Evolutionary conservation across 257 asterid genomes (phyloP), one percentile per base, ranked within the genome.

Genomic region (Solanum phureja): DNA sequence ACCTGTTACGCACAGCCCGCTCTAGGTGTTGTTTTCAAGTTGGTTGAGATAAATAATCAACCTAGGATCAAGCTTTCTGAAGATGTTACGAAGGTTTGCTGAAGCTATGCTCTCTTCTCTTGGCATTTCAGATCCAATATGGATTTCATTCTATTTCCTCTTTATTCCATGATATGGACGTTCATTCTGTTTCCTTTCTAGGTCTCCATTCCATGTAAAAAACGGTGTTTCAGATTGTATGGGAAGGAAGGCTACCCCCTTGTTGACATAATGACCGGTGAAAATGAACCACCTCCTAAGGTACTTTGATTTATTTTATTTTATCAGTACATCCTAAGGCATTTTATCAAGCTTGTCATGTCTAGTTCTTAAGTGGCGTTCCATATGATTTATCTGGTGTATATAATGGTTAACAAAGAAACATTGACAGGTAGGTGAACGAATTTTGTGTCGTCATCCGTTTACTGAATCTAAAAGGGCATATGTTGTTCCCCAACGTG

Each of bases 131-230:
- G 44, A 29, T 52, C 77, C 31, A 35, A n/a, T 87, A 38, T 11
- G 69, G 62, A 42, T 86, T 46, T 88, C 52, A 86, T 87, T 84
- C 68, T 75, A 4, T 91, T 84, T 81, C 68, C 29, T 46, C 68
- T 29, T 10, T 46, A 81, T 29, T 46, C 68, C 40, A 29, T 81
- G 68, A 46, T 46, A 81, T 18, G 27, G 85, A 46, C 9, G 16
- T 46, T 46, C 42, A 18, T 81, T 81, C 18, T 90, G 13, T 81
- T 46, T 72, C 68, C 58, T 38, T 87, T 90, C 66, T 92, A 97
- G 98, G 99, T 97, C 83, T 95, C 98, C n/a, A 97, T 97, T 90
- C 99, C 99, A 27, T 97, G 98, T 94, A 97, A 97, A 88, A 97
- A 97, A 86, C 95, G 96, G 88, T 89, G 98, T 89, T 97, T 91